Evolutionary conservation across 768 basidiomycete genomes (phyloP).

Genomic region (Zangia roseola): DNA sequence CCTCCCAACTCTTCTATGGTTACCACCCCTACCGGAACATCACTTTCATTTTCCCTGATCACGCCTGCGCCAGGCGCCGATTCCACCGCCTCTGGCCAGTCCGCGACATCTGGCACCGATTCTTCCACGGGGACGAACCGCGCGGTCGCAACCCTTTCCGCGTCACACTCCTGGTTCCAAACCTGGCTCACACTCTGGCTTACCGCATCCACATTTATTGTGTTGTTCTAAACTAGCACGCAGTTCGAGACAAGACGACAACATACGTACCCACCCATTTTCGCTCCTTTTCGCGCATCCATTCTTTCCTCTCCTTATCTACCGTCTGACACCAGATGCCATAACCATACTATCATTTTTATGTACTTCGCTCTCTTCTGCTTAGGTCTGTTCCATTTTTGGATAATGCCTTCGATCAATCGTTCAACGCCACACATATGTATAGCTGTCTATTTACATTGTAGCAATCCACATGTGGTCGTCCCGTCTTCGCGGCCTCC

Average conservation of each 20-base stretch:
- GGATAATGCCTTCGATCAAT: neutral
- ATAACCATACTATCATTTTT: neutral
- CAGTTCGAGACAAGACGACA: neutral
- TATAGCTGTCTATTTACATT: conserved; percentile 5
- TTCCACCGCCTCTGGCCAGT: neutral
- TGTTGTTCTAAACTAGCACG: conserved; percentile 14
- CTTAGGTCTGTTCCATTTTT: neutral
- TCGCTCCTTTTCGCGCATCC: neutral
- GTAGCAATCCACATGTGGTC: neutral
- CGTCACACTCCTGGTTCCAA: conserved; percentile 11
- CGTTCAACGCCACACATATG: neutral
- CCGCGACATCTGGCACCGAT: neutral
- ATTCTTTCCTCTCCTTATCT: neutral
- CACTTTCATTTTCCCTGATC: neutral
- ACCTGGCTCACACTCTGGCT: conserved; percentile 18
- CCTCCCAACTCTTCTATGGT: neutral
- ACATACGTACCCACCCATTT: neutral
- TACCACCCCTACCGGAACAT: conserved; percentile 3
- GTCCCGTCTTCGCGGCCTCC: neutral
- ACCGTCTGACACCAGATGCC: neutral
- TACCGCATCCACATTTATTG: conserved; percentile 17
- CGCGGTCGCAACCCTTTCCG: conserved; percentile 2
- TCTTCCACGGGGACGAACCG: conserved; percentile 2
- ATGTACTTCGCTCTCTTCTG: neutral
- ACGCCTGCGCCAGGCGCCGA: neutral